These are phyloP conservation scores for Dimocarpus longan DNA, from an alignment of 345 rosid species.

Conservation along the genomic window DNA sequence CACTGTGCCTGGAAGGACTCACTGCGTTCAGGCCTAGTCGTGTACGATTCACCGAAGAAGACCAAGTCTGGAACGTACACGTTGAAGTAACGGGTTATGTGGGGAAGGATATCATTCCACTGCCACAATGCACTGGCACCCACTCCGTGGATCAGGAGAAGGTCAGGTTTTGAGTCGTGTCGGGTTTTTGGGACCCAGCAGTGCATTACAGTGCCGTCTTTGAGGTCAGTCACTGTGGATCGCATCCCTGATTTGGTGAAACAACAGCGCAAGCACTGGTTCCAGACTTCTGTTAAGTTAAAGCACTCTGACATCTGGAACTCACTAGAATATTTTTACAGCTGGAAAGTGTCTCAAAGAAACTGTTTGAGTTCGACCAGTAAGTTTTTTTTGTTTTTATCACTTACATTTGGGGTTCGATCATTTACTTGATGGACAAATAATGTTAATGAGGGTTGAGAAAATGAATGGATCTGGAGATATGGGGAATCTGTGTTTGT, in stretches of 20 bases:
- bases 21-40: conserved; percentile 69
- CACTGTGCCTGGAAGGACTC: conserved; percentile 80
- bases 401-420: no score
- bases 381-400: no score
- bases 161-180: conserved; percentile 49
- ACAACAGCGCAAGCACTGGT: conserved; percentile 42
- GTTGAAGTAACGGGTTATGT: conserved; percentile 53
- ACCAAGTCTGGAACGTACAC: conserved; percentile 74
- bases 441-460: background rate
- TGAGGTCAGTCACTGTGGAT: conserved; percentile 60
- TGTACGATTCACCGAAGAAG: conserved; percentile 74
- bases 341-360: no score
- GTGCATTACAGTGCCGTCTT: conserved; percentile 78
- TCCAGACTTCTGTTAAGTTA: conserved; percentile 58
- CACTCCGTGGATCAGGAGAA: conserved; percentile 79
- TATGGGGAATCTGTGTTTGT: no score
- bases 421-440: no score
- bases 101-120: conserved; percentile 55
- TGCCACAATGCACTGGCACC: conserved; percentile 88
- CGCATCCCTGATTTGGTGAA: conserved; percentile 63
- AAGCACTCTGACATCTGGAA: conserved; percentile 60
- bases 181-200: conserved; percentile 70
- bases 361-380: no score
- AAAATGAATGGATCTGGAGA: background rate
- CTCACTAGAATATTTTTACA: no score